A percentile compares a stretch with the other conserved stretches of the same genome.
phyloP scores from a whole-genome alignment of 2,329 filamentous ascomycete genomes.

The Pestalotiopsis sp. region DNA sequence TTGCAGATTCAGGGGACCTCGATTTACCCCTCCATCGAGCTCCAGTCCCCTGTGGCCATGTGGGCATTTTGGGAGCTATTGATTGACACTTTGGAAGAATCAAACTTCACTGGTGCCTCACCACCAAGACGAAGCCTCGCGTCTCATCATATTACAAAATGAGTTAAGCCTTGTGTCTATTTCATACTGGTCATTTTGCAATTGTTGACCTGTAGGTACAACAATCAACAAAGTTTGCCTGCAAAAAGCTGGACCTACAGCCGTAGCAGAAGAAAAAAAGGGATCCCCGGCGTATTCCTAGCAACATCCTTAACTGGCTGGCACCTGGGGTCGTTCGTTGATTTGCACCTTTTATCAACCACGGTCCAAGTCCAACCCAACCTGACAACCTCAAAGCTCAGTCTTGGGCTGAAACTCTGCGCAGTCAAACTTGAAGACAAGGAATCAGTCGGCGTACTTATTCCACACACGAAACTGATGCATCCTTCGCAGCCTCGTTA shows the following conservation, averaged over 20 bases:
- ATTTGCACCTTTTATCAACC: neutral
- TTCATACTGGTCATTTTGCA: neutral
- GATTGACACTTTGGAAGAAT: neutral
- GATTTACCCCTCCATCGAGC: slow-evolving; percentile 2
- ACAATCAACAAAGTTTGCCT: neutral
- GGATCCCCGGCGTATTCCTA: neutral
- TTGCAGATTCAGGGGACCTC: neutral
- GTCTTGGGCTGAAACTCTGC: neutral
- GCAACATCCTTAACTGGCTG: neutral
- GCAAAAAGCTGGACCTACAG: neutral
- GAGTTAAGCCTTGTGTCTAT: neutral
- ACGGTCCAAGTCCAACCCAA: neutral
- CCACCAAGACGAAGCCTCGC: neutral
- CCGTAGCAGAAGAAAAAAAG: neutral
- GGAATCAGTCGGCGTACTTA: neutral
- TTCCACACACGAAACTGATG: neutral
- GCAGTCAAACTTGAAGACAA: neutral
- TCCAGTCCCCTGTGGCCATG: neutral
- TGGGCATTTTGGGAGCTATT: neutral
- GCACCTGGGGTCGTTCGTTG: neutral
- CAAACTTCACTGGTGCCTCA: neutral
- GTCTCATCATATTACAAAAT: neutral
- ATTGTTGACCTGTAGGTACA: neutral
- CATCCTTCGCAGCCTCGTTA: neutral
- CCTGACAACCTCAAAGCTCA: neutral